These are phyloP conservation scores for Boletus reticulatus DNA, from an alignment of 768 basidiomycete genomes.

Conservation along the genomic window DNA sequence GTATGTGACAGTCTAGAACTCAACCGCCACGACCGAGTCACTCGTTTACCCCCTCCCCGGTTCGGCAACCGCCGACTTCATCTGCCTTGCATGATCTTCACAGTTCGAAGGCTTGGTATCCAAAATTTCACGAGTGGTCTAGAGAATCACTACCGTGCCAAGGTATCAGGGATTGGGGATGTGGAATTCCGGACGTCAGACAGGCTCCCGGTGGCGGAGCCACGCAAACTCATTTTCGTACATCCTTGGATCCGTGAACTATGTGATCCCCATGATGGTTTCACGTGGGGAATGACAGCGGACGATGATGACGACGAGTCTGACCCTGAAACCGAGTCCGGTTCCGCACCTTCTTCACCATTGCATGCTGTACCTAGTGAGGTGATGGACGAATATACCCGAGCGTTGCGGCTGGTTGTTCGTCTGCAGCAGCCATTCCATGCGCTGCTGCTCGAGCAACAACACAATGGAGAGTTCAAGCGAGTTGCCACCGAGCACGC, in stretches of 20 bases:
- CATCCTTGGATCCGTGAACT: slow-evolving; percentile 14
- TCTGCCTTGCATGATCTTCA: background rate
- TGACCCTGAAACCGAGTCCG: background rate
- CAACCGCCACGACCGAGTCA: background rate
- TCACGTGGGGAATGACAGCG: background rate
- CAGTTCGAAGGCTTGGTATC: background rate
- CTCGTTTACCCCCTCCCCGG: background rate
- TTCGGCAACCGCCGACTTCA: background rate
- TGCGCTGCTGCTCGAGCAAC: no score
- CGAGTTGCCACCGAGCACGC: no score
- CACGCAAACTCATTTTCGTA: background rate
- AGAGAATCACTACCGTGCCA: slow-evolving; percentile 1
- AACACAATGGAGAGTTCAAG: no score
- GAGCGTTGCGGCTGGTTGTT: no score
- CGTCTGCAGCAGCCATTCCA: no score
- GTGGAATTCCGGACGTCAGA: slow-evolving; percentile 1
- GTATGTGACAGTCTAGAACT: no score
- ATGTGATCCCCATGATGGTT: background rate
- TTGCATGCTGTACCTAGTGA: no score
- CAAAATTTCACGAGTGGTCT: background rate
- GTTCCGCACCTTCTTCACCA: no score
- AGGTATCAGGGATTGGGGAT: slow-evolving; percentile 1
- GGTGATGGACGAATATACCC: no score
- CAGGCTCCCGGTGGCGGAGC: background rate
- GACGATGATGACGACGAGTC: background rate